phyloP scores from a whole-genome alignment of 2,329 filamentous ascomycete species.

The Eurotiales sp. region DNA sequence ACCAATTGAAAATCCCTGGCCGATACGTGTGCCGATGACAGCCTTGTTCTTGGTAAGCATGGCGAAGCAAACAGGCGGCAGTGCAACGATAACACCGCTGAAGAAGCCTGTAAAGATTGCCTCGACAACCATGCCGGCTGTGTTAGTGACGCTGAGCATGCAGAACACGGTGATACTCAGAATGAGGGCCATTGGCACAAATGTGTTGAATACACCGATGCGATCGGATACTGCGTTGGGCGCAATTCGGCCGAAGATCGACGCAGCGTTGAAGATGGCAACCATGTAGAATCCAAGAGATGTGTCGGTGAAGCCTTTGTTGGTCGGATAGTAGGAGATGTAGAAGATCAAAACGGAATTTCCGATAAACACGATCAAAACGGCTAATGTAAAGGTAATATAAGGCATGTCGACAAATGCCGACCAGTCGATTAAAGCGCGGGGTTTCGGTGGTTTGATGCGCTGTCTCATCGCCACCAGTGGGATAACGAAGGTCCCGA shows the following conservation, averaged over 20 bases:
- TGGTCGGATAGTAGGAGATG: slow-evolving; percentile 42
- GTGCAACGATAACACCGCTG: slow-evolving; percentile 38
- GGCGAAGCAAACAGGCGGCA: slow-evolving; percentile 26
- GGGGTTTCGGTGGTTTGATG: slow-evolving; percentile 30
- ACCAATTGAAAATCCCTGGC: slow-evolving; percentile 48
- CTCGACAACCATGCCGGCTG: slow-evolving; percentile 25
- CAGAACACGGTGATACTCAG: slow-evolving; percentile 16
- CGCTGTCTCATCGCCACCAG: slow-evolving; percentile 42
- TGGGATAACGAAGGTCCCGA: slow-evolving; percentile 42
- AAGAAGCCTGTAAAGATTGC: slow-evolving; percentile 39
- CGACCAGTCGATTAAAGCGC: slow-evolving; percentile 41
- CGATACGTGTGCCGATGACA: slow-evolving; percentile 52
- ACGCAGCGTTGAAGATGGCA: slow-evolving; percentile 63
- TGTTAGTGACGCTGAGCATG: slow-evolving; percentile 22
- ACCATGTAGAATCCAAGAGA: slow-evolving; percentile 63
- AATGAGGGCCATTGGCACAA: slow-evolving; percentile 30
- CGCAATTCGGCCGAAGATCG: slow-evolving; percentile 55
- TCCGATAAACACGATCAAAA: slow-evolving; percentile 60
- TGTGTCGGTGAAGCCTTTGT: slow-evolving; percentile 40
- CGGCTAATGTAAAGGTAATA: slow-evolving; percentile 45
- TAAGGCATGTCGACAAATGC: slow-evolving; percentile 45
- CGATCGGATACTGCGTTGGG: slow-evolving; percentile 52
- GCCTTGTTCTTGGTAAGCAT: slow-evolving; percentile 36
- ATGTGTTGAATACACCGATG: slow-evolving; percentile 46
- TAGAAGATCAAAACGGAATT: slow-evolving; percentile 48